Percentiles rank a stretch among this genome's conserved stretches.
Evolutionary conservation across 306 rosid genomes (phyloP).

Genomic region (Inga oerstediana): DNA sequence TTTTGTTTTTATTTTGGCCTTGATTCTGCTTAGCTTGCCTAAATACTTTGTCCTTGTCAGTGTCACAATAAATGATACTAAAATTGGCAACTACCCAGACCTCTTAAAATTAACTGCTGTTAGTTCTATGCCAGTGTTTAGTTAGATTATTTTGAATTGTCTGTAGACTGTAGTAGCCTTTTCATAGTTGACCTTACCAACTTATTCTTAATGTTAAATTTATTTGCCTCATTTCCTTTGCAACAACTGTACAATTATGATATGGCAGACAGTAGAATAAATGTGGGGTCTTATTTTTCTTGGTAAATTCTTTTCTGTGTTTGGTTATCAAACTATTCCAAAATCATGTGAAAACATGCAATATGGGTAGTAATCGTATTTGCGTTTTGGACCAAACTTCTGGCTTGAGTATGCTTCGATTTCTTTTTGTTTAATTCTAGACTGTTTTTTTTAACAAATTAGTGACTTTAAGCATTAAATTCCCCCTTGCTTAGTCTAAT

Average conservation of each 20-base stretch:
- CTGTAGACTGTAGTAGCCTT: not conserved
- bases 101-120: not conserved
- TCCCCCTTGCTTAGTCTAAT: not conserved
- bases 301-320: not conserved
- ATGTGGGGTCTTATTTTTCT: not conserved
- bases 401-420: not conserved
- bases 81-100: not conserved
- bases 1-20: not conserved
- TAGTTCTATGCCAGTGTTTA: not conserved
- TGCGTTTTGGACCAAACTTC: not conserved
- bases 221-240: not conserved
- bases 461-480: not conserved
- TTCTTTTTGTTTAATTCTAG: not conserved
- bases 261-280: not conserved
- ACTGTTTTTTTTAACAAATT: not conserved
- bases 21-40: not conserved
- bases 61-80: not conserved
- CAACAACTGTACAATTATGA: not conserved
- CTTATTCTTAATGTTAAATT: not conserved
- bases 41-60: not conserved
- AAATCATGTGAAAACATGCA: not conserved
- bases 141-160: not conserved
- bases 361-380: not conserved
- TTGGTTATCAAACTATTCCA: not conserved
- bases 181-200: not conserved